These are phyloP conservation scores for Pezicula carpinea DNA, from an alignment of 2,329 filamentous ascomycete species.

Conservation along the genomic window DNA sequence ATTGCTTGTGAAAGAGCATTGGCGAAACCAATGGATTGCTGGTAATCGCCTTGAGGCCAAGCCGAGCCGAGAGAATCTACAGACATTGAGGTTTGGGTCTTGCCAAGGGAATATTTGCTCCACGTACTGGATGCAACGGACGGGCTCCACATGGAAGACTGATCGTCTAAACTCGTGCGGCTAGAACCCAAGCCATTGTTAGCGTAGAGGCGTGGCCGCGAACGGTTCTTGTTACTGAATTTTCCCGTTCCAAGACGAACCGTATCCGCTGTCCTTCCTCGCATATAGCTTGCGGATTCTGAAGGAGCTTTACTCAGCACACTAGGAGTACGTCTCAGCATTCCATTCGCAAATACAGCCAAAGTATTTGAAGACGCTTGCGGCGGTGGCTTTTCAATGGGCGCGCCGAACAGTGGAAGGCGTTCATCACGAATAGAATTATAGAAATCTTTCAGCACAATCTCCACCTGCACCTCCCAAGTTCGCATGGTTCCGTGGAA, in stretches of 20 bases:
- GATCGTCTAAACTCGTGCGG: slow-evolving; percentile 89
- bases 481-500: slow-evolving; percentile 71
- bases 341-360: slow-evolving; percentile 60
- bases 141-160: slow-evolving; percentile 86
- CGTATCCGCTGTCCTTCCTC: slow-evolving; percentile 62
- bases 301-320: slow-evolving; percentile 91
- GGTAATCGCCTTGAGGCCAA: slow-evolving; percentile 74
- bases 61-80: slow-evolving; percentile 83
- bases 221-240: slow-evolving; percentile 84
- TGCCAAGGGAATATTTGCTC: slow-evolving; percentile 89
- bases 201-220: slow-evolving; percentile 70
- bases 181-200: slow-evolving; percentile 83
- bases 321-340: slow-evolving; percentile 82
- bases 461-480: slow-evolving; percentile 87
- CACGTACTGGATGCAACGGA: slow-evolving; percentile 77
- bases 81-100: slow-evolving; percentile 86
- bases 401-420: slow-evolving; percentile 79
- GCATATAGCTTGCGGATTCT: slow-evolving; percentile 64
- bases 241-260: slow-evolving; percentile 41
- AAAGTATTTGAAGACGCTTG: slow-evolving; percentile 55
- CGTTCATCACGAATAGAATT: slow-evolving; percentile 80
- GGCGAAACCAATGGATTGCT: slow-evolving; percentile 95
- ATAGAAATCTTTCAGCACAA: slow-evolving; percentile 90
- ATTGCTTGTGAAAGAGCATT: slow-evolving; percentile 96
- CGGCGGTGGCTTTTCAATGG: slow-evolving; percentile 37